Conservation (phyloP, 768 basidiomycete genomes). For the Boletellus sp. region DNA sequence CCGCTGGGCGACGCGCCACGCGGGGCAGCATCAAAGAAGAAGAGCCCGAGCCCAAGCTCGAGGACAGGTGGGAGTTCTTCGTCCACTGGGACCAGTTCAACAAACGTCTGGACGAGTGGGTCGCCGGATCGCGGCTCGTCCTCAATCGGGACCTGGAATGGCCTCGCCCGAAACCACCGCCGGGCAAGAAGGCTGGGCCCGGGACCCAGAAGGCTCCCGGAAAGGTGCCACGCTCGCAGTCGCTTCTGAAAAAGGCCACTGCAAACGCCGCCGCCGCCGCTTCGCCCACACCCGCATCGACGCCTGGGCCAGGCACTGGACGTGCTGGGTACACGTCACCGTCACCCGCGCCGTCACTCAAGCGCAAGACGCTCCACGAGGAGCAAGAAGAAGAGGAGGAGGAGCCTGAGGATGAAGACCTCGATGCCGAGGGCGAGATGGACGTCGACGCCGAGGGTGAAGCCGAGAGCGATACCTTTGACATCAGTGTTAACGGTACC, state of each 20-base stretch:
- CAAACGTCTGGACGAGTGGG: conserved; percentile 98
- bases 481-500: conserved; percentile 48
- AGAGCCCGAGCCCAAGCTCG: conserved; percentile 52
- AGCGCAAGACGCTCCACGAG: conserved; percentile 65
- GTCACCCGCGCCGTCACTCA: conserved; percentile 57
- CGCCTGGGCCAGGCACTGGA: conserved; percentile 33
- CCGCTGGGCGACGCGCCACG: conserved; percentile 36
- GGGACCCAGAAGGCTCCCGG: conserved; percentile 52
- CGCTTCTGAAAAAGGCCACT: conserved; percentile 65
- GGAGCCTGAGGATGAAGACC: conserved; percentile 46
- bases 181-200: conserved; percentile 50
- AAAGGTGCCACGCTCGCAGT: conserved; percentile 58
- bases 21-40: conserved; percentile 41
- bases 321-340: conserved; percentile 44
- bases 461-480: conserved; percentile 64
- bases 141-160: conserved; percentile 86
- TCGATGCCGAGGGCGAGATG: conserved; percentile 44
- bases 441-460: conserved; percentile 46
- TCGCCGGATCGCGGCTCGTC: conserved; percentile 82
- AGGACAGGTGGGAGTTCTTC: conserved; percentile 90
- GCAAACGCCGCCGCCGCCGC: conserved; percentile 65
- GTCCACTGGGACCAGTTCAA: conserved; percentile 99
- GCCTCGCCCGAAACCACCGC: conserved; percentile 81
- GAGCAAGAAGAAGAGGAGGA: conserved; percentile 61
- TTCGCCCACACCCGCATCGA: conserved; percentile 55